These are phyloP conservation scores for Lipomyces yarrowii DNA, from an alignment of 1,139 yeast genomes.

Conservation along the genomic window DNA sequence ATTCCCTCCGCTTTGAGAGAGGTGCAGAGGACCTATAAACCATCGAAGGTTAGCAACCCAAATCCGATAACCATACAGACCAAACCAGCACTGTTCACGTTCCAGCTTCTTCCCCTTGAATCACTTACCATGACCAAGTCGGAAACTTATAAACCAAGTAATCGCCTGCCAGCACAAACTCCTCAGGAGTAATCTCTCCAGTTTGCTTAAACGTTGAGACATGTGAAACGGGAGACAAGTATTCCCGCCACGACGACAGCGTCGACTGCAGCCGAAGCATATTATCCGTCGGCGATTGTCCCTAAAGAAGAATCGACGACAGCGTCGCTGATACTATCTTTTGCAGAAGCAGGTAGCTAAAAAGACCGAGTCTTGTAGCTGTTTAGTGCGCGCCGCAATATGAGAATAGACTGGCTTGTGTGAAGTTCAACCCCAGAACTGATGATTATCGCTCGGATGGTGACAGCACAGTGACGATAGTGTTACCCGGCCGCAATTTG, in stretches of 20 bases:
- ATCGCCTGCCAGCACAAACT: constrained; percentile 91
- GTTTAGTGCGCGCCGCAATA: not conserved
- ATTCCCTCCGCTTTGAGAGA: constrained; percentile 59
- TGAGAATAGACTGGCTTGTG: not conserved
- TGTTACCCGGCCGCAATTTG: not conserved
- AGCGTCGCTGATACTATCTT: not conserved
- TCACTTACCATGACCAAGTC: constrained; percentile 84
- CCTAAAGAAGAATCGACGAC: not conserved
- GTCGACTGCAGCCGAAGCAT: constrained; percentile 64
- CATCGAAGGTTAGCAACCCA: not conserved
- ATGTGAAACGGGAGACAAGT: constrained; percentile 86
- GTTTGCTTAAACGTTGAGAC: constrained; percentile 78
- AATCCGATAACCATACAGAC: not conserved
- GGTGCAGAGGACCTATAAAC: constrained; percentile 56
- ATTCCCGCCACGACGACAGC: constrained; percentile 83
- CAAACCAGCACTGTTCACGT: not conserved
- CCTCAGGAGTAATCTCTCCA: constrained; percentile 94
- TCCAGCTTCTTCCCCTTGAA: constrained; percentile 4
- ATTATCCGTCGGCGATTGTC: not conserved
- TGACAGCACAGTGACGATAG: not conserved
- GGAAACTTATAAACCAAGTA: constrained; percentile 88
- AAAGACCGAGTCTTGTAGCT: not conserved
- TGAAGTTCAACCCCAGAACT: not conserved
- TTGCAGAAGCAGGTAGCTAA: not conserved
- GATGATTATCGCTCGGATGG: too few species aligned